Base-by-base conservation (phyloP, 352 stramenopile genomes). In the Pythium rhizo-oryzae region DNA sequence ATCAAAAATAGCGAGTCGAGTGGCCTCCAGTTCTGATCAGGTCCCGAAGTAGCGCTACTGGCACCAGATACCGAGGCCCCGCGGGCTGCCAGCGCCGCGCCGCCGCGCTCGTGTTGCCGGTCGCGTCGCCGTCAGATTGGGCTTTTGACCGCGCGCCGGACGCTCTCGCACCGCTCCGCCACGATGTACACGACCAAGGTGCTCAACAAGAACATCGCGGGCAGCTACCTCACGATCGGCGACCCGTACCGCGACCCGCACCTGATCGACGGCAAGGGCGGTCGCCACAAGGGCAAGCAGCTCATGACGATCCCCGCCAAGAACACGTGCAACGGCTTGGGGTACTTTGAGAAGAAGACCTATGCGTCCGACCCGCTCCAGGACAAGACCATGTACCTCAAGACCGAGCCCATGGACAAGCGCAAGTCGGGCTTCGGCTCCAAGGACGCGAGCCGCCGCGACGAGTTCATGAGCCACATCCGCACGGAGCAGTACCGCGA, bases 401-500 rank as follows among this genome's bases (percentile, higher is more conserved):
- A 92, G 70, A 89, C 85, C 8, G 87, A 97, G 64, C 90, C 91
- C 35, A 84, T 94, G 70, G 84, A 94, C 52, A 76, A 88, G 49
- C 85, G 92, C 49, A 97, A 97, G 69, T 75, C 92, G 7, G 92
- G 91, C 24, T 98, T 98, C 72, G 92, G 90, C 23, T 95, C 88
- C 50, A 93, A 96, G 69, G 91, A 98, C 68, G 91, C 91, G 23
- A 93, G 77, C 59, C 94, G 94, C 35, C 80, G 86, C 58, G 92
- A 96, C 58, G 91, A 98, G 49, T 98, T 98, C 63, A 97, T 96
- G 75, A 95, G 84, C 69, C 87, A 91, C 46, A 82, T 97, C 59
- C 83, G 89, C 65, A 97, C 92, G 12, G 88, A 97, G 73, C 87
- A 96, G 63, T 97, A 97, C 72, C 84, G 91, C 30, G 86, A 95